Evolutionary conservation across 257 asterid genomes (phyloP).

Genomic region (Solanum pennellii): DNA sequence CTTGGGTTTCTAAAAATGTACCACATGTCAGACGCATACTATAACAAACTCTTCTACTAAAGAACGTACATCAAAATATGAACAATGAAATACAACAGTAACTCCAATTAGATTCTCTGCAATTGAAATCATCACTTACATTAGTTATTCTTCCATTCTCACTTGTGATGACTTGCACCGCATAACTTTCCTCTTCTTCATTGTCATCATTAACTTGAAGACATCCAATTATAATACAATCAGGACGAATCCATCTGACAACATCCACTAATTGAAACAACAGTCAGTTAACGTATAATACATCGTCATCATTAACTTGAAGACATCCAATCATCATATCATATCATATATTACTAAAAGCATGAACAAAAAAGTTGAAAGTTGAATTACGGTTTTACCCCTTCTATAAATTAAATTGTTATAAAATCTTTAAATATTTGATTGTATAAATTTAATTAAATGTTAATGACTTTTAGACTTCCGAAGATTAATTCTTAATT

Average conservation of each 20-base stretch:
- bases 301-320: slow-evolving; percentile 37
- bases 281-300: not conserved
- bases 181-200: slow-evolving; percentile 54
- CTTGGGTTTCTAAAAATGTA: not conserved
- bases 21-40: not conserved
- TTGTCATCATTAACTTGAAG: slow-evolving; percentile 46
- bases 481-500: no score
- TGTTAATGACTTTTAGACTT: no score
- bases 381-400: no score
- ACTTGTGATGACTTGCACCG: slow-evolving; percentile 67
- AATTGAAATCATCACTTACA: slow-evolving; percentile 19
- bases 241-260: slow-evolving; percentile 78
- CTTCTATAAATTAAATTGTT: no score
- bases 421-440: no score
- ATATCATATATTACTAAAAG: no score
- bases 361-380: no score
- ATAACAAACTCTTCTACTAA: not conserved
- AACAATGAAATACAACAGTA: not conserved
- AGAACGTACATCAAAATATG: not conserved
- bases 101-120: not conserved
- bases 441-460: no score
- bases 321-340: slow-evolving; percentile 78
- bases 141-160: slow-evolving; percentile 43
- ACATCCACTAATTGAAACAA: slow-evolving; percentile 59
- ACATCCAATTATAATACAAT: slow-evolving; percentile 78